A percentile compares a stretch with the other conserved stretches of the same genome.
These are phyloP conservation scores for Venturia effusa DNA, from an alignment of 2,329 filamentous ascomycete species.

Conservation along the genomic window DNA sequence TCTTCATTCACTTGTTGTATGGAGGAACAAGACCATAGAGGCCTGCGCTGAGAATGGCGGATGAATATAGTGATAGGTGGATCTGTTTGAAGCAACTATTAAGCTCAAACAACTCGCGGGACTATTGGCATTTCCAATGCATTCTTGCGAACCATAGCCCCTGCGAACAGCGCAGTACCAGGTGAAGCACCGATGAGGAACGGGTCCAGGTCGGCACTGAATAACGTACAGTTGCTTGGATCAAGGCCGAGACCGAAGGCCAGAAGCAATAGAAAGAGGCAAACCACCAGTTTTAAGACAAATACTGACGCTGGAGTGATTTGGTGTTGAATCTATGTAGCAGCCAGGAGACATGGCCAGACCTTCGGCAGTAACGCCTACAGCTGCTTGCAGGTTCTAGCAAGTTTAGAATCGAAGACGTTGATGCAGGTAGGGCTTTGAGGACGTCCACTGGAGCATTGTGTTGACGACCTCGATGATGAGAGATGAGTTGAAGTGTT, in stretches of 20 bases:
- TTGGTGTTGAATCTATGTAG: not conserved
- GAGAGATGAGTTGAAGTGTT: not conserved
- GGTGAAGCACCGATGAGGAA: not conserved
- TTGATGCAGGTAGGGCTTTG: no score
- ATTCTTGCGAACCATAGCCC: not conserved
- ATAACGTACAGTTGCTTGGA: not conserved
- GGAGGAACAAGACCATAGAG: slow-evolving; percentile 1
- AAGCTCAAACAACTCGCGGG: slow-evolving; percentile 3
- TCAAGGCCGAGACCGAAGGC: slow-evolving; percentile 2
- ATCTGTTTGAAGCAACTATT: slow-evolving; percentile 4
- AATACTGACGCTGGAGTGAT: not conserved
- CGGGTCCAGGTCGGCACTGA: not conserved
- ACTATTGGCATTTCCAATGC: not conserved
- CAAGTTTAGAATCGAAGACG: no score
- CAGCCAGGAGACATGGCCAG: slow-evolving; percentile 7
- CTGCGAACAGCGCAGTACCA: not conserved
- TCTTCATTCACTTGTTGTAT: not conserved
- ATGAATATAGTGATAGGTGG: slow-evolving; percentile 13
- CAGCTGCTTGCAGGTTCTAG: slow-evolving; percentile 8
- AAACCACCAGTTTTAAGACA: not conserved
- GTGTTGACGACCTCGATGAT: not conserved
- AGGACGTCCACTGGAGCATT: no score
- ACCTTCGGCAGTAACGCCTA: not conserved
- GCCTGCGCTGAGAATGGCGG: not conserved
- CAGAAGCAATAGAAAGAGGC: not conserved